Evolutionary conservation across 805 yeast species (phyloP).

Genomic region (Cyberlindnera sargentensis): DNA sequence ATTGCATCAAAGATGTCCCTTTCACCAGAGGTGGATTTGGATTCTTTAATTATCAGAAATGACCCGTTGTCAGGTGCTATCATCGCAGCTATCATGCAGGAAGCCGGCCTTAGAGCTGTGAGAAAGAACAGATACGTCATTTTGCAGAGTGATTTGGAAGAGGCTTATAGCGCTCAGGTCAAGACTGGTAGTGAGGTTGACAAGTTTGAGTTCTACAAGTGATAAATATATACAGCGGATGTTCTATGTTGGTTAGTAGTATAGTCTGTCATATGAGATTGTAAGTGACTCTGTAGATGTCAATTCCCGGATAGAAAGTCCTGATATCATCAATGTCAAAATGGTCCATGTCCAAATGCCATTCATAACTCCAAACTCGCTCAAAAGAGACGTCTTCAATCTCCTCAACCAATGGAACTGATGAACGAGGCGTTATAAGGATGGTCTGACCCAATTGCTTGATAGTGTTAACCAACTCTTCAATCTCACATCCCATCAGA

Average conservation of each 20-base stretch:
- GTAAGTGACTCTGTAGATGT: conserved; percentile 36
- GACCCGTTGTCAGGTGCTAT: conserved; percentile 97
- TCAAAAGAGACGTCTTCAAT: conserved; percentile 8
- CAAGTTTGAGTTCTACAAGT: conserved; percentile 96
- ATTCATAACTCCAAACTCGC: conserved; percentile 30
- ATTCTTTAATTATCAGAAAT: conserved; percentile 88
- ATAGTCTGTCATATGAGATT: too few species aligned
- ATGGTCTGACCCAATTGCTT: conserved; percentile 9
- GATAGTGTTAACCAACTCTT: conserved; percentile 20
- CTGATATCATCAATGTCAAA: conserved; percentile 42
- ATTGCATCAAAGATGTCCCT: conserved; percentile 96
- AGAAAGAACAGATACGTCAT: conserved; percentile 97
- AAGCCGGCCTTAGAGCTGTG: conserved; percentile 97
- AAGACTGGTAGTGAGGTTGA: conserved; percentile 93
- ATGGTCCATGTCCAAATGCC: conserved; percentile 72
- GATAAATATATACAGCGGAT: neutral
- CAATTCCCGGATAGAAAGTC: conserved; percentile 58
- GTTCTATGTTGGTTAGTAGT: too few species aligned
- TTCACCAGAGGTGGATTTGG: conserved; percentile 96
- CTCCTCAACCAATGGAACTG: conserved; percentile 14
- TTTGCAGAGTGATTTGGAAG: conserved; percentile 92
- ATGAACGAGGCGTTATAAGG: conserved; percentile 21
- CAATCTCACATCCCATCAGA: conserved; percentile 37
- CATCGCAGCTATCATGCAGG: conserved; percentile 99
- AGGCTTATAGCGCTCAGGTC: conserved; percentile 95